Conservation (phyloP, 1,284 basidiomycete species). For the Apiotrichum laibachii region DNA sequence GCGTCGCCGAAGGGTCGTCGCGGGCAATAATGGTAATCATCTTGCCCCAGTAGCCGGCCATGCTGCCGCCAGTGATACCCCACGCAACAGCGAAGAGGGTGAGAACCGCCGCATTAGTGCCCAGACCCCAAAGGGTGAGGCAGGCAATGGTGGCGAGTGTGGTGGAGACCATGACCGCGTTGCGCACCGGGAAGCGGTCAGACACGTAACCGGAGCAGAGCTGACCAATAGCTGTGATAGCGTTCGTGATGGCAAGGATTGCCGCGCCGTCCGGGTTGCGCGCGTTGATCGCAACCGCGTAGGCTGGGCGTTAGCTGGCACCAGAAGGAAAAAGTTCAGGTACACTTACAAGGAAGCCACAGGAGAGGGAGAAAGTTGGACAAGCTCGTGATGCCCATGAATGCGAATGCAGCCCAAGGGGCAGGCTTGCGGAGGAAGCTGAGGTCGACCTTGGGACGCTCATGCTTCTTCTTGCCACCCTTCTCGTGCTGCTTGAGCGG, state of each 20-base stretch:
- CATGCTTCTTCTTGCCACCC: not conserved
- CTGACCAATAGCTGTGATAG: conserved; percentile 43
- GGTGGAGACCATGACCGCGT: conserved; percentile 38
- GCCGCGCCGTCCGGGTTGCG: conserved; percentile 40
- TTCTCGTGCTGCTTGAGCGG: conserved; percentile 21
- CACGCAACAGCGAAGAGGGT: conserved; percentile 36
- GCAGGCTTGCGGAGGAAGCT: conserved; percentile 29
- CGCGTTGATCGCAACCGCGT: conserved; percentile 38
- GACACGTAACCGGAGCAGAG: conserved; percentile 41
- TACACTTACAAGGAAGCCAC: conserved; percentile 44
- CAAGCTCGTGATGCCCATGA: conserved; percentile 40
- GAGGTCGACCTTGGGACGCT: conserved; percentile 21
- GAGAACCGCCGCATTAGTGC: conserved; percentile 29
- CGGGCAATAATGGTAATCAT: conserved; percentile 36
- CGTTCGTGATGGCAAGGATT: conserved; percentile 47
- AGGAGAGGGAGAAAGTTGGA: conserved; percentile 48
- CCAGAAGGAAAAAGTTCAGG: no score
- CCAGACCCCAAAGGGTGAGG: conserved; percentile 50
- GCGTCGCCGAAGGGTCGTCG: conserved; percentile 42
- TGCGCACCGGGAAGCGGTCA: conserved; percentile 37
- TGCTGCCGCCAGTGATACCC: conserved; percentile 32
- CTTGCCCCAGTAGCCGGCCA: conserved; percentile 37
- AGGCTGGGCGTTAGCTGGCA: conserved; percentile 24
- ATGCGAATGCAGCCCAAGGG: conserved; percentile 33
- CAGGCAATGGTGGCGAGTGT: conserved; percentile 39